Evolutionary conservation across 805 yeast genomes (phyloP), one percentile per base, ranked within the genome.

Genomic region (Zygotorulaspora sp.): DNA sequence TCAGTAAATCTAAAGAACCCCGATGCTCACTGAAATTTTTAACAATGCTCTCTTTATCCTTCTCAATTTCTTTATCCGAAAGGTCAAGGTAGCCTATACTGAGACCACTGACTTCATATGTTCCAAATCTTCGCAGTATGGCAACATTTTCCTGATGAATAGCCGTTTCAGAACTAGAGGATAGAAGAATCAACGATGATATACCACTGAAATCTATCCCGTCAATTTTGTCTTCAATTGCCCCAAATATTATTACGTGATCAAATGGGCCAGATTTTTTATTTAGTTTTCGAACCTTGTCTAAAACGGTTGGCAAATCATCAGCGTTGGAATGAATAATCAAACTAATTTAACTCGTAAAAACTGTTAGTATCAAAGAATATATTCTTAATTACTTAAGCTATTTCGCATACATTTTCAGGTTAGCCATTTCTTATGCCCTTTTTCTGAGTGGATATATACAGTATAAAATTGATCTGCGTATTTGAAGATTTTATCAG

Each of bases 251-350:
- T 1, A 81, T 26, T 0, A 73, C 71, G 2, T 72, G 63, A 31
- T 72, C 80, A 50, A 82, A 82, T 0, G 87, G 87, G 0, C 88
- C 88, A 30, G 77, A 78, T 48, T 76, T 80, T 15, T 53, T 41
- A 48, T 78, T 65, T 35, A 80, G 67, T 1, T 63, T 43, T 48
- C 75, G 72, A 3, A 78, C 68, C 41, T 72, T 74, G 0, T 68
- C 66, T 6, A 80, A 45, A 4, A 62, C 55, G 2, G 47, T 40
- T 6, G 59, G 53, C 1, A 61, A 12, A 22, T 44, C 45, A 5
- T 45, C 40, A n/a, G 36, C 31, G 2, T 32, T 29, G 3, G 52
- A 28, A 35, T 52, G 55, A 4, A 51, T 43, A 15, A 57, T 47
- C 26, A 58, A 36, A 9, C 48, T 37, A 21, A 25, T 21, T 21